Evolutionary conservation across 345 rosid species (phyloP).

Genomic region (Lagerstroemia speciosa): DNA sequence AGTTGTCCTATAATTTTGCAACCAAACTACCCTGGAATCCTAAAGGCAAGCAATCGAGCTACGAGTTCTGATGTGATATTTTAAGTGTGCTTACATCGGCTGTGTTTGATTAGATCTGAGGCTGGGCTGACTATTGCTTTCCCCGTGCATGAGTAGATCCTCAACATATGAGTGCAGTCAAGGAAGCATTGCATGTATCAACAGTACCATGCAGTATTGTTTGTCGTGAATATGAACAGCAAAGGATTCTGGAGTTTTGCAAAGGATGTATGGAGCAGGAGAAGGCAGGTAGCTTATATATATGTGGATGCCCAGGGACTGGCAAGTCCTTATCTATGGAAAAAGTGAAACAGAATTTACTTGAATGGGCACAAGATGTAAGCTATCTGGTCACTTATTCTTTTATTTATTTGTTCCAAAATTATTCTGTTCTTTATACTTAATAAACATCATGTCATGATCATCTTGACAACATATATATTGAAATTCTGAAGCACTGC

Average conservation of each 20-base stretch:
- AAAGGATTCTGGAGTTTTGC: slow-evolving; percentile 55
- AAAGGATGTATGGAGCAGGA: slow-evolving; percentile 41
- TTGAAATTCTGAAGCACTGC: no score
- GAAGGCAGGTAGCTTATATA: slow-evolving; percentile 71
- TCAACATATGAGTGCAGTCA: slow-evolving; percentile 54
- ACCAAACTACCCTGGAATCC: slow-evolving; percentile 50
- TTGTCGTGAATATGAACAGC: slow-evolving; percentile 78
- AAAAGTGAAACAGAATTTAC: slow-evolving; percentile 41
- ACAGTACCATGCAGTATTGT: slow-evolving; percentile 48
- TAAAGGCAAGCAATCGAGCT: slow-evolving; percentile 28
- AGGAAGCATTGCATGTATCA: slow-evolving; percentile 73
- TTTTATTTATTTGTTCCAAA: neutral
- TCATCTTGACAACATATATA: no score
- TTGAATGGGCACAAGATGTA: slow-evolving; percentile 67
- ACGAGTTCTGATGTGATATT: neutral
- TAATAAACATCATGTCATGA: no score
- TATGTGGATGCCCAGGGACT: slow-evolving; percentile 84
- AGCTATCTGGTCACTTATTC: neutral
- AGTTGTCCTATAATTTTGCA: slow-evolving; percentile 15
- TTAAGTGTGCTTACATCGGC: neutral
- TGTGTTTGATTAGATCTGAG: neutral
- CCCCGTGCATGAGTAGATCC: slow-evolving; percentile 27
- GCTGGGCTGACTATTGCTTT: neutral
- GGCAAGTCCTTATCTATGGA: slow-evolving; percentile 81
- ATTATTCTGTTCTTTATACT: no score